A percentile compares a stretch with the other conserved stretches of the same genome.
Evolutionary conservation across 2,329 filamentous ascomycete genomes (phyloP).

Genomic region (Fusarium phyllophilum): DNA sequence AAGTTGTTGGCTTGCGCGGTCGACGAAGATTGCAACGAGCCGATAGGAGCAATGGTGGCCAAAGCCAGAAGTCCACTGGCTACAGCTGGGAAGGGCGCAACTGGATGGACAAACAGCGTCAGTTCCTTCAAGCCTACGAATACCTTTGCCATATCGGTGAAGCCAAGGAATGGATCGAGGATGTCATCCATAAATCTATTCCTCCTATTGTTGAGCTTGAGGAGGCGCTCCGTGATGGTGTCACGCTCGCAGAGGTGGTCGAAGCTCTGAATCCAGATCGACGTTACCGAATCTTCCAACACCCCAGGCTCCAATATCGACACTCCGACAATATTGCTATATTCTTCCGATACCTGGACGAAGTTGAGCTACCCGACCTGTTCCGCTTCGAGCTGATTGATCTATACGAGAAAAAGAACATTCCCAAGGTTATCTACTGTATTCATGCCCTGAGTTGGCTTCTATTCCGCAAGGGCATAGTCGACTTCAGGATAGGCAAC

Average conservation of each 20-base stretch:
- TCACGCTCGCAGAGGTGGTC: conserved; percentile 93
- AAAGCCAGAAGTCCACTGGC: conserved; percentile 58
- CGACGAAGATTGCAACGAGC: conserved; percentile 83
- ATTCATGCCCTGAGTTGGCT: conserved; percentile 98
- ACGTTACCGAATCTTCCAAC: conserved; percentile 82
- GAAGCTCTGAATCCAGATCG: conserved; percentile 85
- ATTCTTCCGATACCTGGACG: conserved; percentile 93
- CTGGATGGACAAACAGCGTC: conserved; percentile 99
- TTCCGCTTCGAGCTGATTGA: conserved; percentile 98
- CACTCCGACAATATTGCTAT: conserved; percentile 98
- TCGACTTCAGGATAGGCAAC: conserved; percentile 96
- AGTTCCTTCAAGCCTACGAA: conserved; percentile 96
- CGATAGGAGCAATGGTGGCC: conserved; percentile 61
- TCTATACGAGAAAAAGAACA: conserved; percentile 99
- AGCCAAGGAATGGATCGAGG: conserved; percentile 98
- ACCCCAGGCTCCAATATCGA: conserved; percentile 87
- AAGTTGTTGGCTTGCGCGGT: conserved; percentile 88
- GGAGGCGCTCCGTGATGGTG: conserved; percentile 89
- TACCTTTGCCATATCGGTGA: conserved; percentile 99
- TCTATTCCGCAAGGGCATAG: conserved; percentile 93
- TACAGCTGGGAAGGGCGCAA: conserved; percentile 85
- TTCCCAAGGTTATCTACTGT: conserved; percentile 98
- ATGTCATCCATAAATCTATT: conserved; percentile 84
- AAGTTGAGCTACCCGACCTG: conserved; percentile 91
- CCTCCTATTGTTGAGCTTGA: conserved; percentile 94